phyloP scores from a whole-genome alignment of 2,329 filamentous ascomycete species.

The Seiridium cupressi region DNA sequence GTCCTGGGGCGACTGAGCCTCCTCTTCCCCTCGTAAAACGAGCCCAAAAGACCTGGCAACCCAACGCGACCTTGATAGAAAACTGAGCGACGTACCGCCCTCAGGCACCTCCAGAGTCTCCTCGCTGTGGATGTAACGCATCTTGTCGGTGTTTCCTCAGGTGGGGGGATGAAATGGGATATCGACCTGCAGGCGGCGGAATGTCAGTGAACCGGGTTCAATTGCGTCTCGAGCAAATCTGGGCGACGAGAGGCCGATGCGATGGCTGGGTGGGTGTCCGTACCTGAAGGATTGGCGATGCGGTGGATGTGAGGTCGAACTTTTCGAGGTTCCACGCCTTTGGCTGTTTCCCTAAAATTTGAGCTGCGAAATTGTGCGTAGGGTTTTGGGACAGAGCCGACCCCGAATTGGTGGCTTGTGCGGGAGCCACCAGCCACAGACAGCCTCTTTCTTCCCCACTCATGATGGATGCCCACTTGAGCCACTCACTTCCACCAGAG shows the following conservation, averaged over 20 bases:
- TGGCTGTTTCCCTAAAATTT: slow-evolving; percentile 8
- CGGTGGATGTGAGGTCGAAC: slow-evolving; percentile 25
- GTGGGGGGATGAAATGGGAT: slow-evolving; percentile 39
- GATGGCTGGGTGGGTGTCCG: slow-evolving; percentile 11
- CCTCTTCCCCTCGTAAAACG: neutral
- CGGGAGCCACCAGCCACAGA: neutral
- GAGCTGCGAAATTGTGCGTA: slow-evolving; percentile 12
- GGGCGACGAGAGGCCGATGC: neutral
- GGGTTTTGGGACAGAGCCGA: slow-evolving; percentile 12
- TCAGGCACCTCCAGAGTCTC: slow-evolving; percentile 95
- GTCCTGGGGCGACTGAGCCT: neutral
- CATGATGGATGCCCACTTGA: neutral
- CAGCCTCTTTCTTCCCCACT: neutral
- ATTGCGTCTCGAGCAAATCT: too few species aligned
- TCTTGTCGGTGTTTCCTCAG: slow-evolving; percentile 65
- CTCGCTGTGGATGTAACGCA: slow-evolving; percentile 99
- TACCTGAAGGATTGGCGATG: slow-evolving; percentile 29
- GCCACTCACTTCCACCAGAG: neutral
- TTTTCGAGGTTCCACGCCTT: slow-evolving; percentile 8
- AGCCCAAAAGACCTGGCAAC: neutral
- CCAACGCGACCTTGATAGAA: slow-evolving; percentile 10
- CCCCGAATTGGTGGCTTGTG: neutral
- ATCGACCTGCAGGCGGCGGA: slow-evolving; percentile 18
- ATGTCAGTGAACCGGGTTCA: neutral
- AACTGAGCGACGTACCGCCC: slow-evolving; percentile 71